These are phyloP conservation scores for Globisporangium yorkense DNA, from an alignment of 352 stramenopile species.

Conservation along the genomic window DNA sequence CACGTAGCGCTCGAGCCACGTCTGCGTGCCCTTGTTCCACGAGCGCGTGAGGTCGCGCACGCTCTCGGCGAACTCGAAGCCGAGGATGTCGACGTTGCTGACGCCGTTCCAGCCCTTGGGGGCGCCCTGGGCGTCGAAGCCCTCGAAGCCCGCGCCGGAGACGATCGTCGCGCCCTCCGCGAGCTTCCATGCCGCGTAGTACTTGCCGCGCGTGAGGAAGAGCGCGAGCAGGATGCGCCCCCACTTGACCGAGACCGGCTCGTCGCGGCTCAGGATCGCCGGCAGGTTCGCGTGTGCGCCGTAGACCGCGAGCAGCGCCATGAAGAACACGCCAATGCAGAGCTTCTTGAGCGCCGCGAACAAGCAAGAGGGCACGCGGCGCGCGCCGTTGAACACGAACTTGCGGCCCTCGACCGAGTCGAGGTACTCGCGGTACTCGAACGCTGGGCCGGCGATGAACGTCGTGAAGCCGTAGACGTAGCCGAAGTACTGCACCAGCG, in stretches of 20 bases:
- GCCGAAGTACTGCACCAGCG: conserved; percentile 93
- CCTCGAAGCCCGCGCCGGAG: conserved; percentile 89
- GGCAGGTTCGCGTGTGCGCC: conserved; percentile 39
- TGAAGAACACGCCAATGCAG: conserved; percentile 38
- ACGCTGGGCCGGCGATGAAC: conserved; percentile 92
- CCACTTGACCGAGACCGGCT: too few species aligned
- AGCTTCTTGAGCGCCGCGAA: conserved; percentile 48
- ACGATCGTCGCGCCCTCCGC: conserved; percentile 77
- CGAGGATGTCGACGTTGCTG: conserved; percentile 95
- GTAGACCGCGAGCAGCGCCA: conserved; percentile 38
- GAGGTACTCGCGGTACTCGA: conserved; percentile 93
- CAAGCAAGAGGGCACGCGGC: conserved; percentile 23
- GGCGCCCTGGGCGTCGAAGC: conserved; percentile 85
- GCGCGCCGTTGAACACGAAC: conserved; percentile 37
- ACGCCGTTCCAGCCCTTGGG: conserved; percentile 90
- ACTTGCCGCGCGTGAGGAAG: conserved; percentile 92
- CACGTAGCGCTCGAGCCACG: conserved; percentile 96
- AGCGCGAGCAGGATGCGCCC: conserved; percentile 52
- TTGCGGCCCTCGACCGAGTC: conserved; percentile 51
- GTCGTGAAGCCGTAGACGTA: conserved; percentile 97
- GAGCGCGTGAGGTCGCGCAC: conserved; percentile 82
- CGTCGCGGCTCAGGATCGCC: background rate
- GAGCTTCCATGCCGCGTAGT: conserved; percentile 95
- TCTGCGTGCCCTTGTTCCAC: conserved; percentile 97
- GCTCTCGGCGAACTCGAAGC: conserved; percentile 92